Evolutionary conservation across 208 protist species (phyloP).

Genomic region (Crithidia thermophila): DNA sequence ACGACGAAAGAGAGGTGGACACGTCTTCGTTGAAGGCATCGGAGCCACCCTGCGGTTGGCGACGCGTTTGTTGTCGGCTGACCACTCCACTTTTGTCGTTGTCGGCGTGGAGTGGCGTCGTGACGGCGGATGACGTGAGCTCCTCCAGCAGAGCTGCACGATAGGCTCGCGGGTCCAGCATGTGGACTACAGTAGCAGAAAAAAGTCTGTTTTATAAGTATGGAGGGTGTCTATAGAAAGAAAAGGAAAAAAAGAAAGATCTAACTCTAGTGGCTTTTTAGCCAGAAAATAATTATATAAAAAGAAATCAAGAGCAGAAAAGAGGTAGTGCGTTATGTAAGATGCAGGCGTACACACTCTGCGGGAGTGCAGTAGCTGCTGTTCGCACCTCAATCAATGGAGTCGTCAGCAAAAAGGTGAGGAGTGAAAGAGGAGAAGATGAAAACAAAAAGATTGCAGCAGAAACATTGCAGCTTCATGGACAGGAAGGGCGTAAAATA

Average conservation of each 20-base stretch:
- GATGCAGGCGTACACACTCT: no score
- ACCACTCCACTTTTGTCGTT: no score
- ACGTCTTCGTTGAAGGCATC: no score
- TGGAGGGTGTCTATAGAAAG: conserved; percentile 1
- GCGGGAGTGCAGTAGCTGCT: no score
- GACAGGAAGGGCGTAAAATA: not conserved
- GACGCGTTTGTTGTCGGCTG: no score
- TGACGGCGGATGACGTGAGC: conserved; percentile 24
- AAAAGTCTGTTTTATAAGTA: not conserved
- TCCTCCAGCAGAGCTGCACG: conserved; percentile 47
- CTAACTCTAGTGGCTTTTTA: not conserved
- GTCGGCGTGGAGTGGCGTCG: not conserved
- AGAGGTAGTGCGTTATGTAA: not conserved
- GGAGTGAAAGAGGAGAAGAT: not conserved
- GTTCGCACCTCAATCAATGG: no score
- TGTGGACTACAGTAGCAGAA: not conserved
- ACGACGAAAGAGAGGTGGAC: no score
- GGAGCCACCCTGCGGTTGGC: no score
- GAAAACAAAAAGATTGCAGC: not conserved
- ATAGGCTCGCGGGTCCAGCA: conserved; percentile 39
- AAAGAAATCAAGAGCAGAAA: not conserved
- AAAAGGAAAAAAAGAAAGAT: not conserved
- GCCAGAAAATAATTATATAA: no score
- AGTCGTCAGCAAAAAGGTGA: not conserved
- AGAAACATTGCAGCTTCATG: not conserved